Evolutionary conservation across 1,284 basidiomycete genomes (phyloP).

Genomic region (Amylostereum chailletii): DNA sequence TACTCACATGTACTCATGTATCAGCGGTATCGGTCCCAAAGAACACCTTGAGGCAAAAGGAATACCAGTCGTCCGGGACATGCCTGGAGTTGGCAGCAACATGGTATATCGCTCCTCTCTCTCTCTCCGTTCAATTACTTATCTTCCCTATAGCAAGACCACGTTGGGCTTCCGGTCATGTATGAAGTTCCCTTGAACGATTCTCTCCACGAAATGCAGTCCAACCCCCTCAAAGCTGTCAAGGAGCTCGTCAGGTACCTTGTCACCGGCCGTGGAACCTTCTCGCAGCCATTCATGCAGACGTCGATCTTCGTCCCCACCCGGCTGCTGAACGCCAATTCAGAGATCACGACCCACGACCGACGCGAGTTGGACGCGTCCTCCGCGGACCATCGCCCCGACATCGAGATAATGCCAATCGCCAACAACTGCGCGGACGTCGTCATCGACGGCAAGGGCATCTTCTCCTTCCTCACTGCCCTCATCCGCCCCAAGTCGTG

Average conservation of each 20-base stretch:
- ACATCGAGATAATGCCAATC: constrained; percentile 26
- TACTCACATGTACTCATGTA: neutral
- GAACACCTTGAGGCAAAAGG: constrained; percentile 19
- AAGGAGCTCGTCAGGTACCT: constrained; percentile 21
- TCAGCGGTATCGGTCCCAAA: constrained; percentile 21
- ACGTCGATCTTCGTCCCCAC: constrained; percentile 18
- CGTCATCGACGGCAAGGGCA: constrained; percentile 16
- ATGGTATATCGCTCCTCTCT: constrained; percentile 11
- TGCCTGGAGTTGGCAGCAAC: constrained; percentile 25
- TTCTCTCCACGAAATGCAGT: constrained; percentile 15
- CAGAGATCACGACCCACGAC: neutral
- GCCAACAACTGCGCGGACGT: constrained; percentile 7
- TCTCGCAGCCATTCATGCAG: constrained; percentile 21
- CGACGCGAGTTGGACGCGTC: constrained; percentile 13
- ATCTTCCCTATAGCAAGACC: constrained; percentile 20
- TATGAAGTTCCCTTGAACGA: constrained; percentile 21
- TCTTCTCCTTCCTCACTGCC: constrained; percentile 20
- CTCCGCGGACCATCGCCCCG: constrained; percentile 20
- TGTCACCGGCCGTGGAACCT: constrained; percentile 19
- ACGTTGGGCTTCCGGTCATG: constrained; percentile 19
- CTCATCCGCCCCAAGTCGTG: constrained; percentile 23
- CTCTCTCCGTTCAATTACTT: neutral
- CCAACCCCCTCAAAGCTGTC: constrained; percentile 13
- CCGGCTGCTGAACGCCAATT: constrained; percentile 17
- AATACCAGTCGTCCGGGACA: constrained; percentile 21